These are phyloP conservation scores for Tylopilus sp. DNA, from an alignment of 768 basidiomycete species.

Conservation along the genomic window DNA sequence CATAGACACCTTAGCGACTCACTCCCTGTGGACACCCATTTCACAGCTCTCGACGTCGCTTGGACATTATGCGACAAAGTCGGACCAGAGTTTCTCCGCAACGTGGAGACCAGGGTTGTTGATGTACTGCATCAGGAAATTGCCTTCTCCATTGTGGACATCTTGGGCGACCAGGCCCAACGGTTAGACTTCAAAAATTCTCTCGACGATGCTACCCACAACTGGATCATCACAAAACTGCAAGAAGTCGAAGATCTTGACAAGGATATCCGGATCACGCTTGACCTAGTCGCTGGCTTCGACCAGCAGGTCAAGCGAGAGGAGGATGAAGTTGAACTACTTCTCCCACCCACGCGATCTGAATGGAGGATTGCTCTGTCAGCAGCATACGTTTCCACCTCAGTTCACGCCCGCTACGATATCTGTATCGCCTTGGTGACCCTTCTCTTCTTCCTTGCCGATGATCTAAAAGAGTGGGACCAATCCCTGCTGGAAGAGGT, in stretches of 20 bases:
- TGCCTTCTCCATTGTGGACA: conserved; percentile 73
- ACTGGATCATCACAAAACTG: conserved; percentile 60
- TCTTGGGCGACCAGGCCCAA: conserved; percentile 62
- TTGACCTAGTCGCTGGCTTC: conserved; percentile 71
- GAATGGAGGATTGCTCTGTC: conserved; percentile 62
- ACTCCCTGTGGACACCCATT: conserved; percentile 46
- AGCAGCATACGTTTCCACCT: conserved; percentile 57
- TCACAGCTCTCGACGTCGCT: conserved; percentile 54
- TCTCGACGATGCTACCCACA: conserved; percentile 56
- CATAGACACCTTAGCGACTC: conserved; percentile 47
- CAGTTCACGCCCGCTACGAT: conserved; percentile 73
- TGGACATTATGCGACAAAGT: conserved; percentile 62
- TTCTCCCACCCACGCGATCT: conserved; percentile 50
- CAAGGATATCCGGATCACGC: conserved; percentile 48
- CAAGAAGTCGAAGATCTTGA: conserved; percentile 56
- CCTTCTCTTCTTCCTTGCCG: conserved; percentile 68
- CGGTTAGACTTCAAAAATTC: conserved; percentile 50
- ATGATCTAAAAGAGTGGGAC: conserved; percentile 62
- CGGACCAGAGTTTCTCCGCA: conserved; percentile 53
- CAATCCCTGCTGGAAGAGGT: conserved; percentile 65
- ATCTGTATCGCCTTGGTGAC: conserved; percentile 62
- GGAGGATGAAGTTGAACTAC: conserved; percentile 62
- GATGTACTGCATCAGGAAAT: conserved; percentile 75
- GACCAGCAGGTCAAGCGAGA: conserved; percentile 71
- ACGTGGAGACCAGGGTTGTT: conserved; percentile 54